Percentiles rank a stretch among this genome's conserved stretches.
Evolutionary conservation across 1,284 basidiomycete species (phyloP).

Genomic region (Lignosus rhinocerotis): DNA sequence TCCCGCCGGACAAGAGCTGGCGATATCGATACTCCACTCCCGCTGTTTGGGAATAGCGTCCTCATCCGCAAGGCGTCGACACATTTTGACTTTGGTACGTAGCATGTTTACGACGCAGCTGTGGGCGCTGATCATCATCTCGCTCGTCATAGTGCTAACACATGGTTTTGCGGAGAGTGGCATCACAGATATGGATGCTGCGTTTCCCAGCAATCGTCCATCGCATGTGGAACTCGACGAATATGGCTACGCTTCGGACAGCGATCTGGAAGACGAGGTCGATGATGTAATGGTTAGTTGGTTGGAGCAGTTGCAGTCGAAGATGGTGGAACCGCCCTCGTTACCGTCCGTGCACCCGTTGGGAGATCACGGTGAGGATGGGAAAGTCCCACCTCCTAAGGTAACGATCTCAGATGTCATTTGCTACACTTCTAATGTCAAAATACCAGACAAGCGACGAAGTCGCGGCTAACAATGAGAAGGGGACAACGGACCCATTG

Average conservation of each 20-base stretch:
- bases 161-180: slow-evolving; percentile 18
- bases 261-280: slow-evolving; percentile 25
- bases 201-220: slow-evolving; percentile 9
- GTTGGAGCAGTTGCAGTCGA: no score
- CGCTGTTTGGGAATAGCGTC: slow-evolving; percentile 5
- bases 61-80: slow-evolving; percentile 9
- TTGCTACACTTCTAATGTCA: no score
- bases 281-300: slow-evolving; percentile 1
- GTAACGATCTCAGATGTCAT: no score
- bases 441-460: no score
- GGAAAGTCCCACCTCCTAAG: no score
- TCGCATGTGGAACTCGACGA: background rate
- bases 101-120: background rate
- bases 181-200: slow-evolving; percentile 9
- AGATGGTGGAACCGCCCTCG: background rate
- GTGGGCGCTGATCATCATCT: background rate
- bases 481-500: no score
- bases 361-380: no score
- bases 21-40: background rate
- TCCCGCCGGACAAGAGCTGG: slow-evolving; percentile 8
- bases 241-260: slow-evolving; percentile 26
- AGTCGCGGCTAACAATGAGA: no score
- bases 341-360: no score
- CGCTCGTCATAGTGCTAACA: slow-evolving; percentile 17
- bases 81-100: slow-evolving; percentile 15